Base-by-base conservation (phyloP, 306 rosid genomes). In the Cajanus cajan region DNA sequence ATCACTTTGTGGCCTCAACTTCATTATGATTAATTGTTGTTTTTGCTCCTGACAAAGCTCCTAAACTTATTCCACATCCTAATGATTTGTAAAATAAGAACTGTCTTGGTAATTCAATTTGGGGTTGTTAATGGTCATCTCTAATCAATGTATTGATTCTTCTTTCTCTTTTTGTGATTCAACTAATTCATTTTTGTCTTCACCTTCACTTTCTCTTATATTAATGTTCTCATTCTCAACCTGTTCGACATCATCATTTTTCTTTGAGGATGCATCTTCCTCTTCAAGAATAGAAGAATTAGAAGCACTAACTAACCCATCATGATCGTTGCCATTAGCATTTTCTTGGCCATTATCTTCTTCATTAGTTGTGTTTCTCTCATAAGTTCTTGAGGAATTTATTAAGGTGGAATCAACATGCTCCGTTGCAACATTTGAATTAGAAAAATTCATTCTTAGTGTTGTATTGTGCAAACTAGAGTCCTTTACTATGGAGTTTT, bases 1-100 rank as follows among this genome's bases (percentile, higher is more conserved):
- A 34, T 37, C 87, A 86, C 86, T 82, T 84, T 12, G 79, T 64
- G 18, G 92, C 82, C 39, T 61, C 59, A 45, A 65, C 80, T 68
- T 73, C 87, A 14, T 74, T 73, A 77, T 58, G 71, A 64, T 63
- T 76, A 36, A 68, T 88, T 82, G 82, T 85, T 2, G 79, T 63
- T 51, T 73, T 86, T 85, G 80, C 83, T 39, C 80, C 87, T 3
- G 83, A 90, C 64, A 86, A 69, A 68, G 88, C 83, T 51, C 73
- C 87, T 69, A 86, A 51, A 76, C 84, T 82, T 9, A 84, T 77
- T 36, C 77, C 71, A 82, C 84, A 44, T 86, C 84, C 74, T 76
- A 81, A 52, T 84, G 78, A 55, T 82, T 37, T 3, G 86, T 80
- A 39, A 86, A 69, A 13, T 70, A 69, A 11, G 82, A 74, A 77